Conservation (phyloP, 345 rosid genomes). For the Camelina neglecta region DNA sequence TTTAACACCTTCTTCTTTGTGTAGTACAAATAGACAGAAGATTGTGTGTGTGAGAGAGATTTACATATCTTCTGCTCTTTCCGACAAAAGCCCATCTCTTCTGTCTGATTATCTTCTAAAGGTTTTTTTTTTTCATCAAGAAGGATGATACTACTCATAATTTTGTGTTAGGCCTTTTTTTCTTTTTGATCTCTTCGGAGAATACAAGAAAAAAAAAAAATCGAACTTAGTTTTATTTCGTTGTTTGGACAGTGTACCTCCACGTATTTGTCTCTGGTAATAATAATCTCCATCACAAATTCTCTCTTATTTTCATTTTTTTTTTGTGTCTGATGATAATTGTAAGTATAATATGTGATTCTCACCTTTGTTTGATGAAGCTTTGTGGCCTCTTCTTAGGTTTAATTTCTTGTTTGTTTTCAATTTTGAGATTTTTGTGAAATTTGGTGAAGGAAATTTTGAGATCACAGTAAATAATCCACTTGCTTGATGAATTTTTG, state of each 20-base stretch:
- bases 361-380: background rate
- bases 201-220: background rate
- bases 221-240: background rate
- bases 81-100: slow-evolving; percentile 17
- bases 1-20: no score
- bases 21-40: no score
- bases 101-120: background rate
- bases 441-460: background rate
- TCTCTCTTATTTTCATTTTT: background rate
- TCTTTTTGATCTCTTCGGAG: background rate
- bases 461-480: background rate
- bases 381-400: no score
- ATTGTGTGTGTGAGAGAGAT: no score
- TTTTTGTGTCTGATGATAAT: background rate
- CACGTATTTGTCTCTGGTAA: slow-evolving; percentile 42
- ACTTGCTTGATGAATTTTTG: background rate
- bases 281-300: slow-evolving; percentile 16
- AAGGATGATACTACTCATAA: background rate
- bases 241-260: slow-evolving; percentile 36
- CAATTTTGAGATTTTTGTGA: slow-evolving; percentile 6
- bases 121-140: background rate
- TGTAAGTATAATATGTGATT: slow-evolving; percentile 10
- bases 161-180: background rate
- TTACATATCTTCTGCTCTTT: slow-evolving; percentile 11
- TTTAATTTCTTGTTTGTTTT: background rate